Base-by-base conservation (phyloP, 73 alveolate genomes). In the Breviolum minutum region DNA sequence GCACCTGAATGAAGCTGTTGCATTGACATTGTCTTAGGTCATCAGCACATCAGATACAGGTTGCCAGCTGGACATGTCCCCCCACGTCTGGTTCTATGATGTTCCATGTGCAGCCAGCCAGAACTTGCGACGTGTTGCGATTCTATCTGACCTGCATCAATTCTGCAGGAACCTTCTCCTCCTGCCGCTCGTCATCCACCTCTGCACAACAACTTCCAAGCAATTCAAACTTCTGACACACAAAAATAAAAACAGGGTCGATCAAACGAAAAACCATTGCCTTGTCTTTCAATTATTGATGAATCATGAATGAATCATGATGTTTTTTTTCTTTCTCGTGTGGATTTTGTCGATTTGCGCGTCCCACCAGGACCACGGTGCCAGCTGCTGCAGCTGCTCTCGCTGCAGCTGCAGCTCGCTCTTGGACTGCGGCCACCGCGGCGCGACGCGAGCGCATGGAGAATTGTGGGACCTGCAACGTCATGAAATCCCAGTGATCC, bases 371-470 rank as follows among this genome's bases (percentile, higher is more conserved):
- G 32, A 80, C 69, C 29, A 80, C 88, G 5, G 64, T 80, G 88
- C 88, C 88, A 10, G 64, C 88, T 11, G 88, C 88, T 19, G 88
- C 88, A 6, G 16, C 69, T 6, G 88, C 88, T 30, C 29, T 27
- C 69, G 88, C 88, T 3, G 88, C 88, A 26, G 88, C 88, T 6
- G 69, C 29, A 5, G 69, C 32, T 30, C 88, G 68, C 32, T 30
- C 68, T 8, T 40, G 88, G 11, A 40, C 54, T 40, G 54, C 54
- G 54, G 54, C 54, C 54, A 40, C 54, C 29, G 88, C 88, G 29
- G 88, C 14, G 88, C 88, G 88, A n/a, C 88, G 88, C 11, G 88
- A 63, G 68, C 88, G 88, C 69, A 80, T 63, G 32, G 88, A 80
- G 69, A 48, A 66, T 29, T 80, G 88, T 17, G 88, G 88, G 32